A percentile compares a stretch with the other conserved stretches of the same genome.
Evolutionary conservation across 176 grass and related monocot species (phyloP).

Genomic region (Carex parvula): DNA sequence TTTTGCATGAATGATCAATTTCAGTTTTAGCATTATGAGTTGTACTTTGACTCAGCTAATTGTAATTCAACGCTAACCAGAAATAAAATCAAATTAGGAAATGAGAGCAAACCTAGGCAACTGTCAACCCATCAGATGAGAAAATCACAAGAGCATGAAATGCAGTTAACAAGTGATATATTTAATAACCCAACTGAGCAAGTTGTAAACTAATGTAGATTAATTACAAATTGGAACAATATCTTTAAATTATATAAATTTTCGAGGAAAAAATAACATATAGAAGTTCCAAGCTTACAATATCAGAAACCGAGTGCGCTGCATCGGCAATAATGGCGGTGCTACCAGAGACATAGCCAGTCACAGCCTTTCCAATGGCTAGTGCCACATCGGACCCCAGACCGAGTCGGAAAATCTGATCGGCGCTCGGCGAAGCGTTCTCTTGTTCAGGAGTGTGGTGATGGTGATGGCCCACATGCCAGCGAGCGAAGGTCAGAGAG

Average conservation of each 20-base stretch:
- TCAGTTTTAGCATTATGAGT: neutral
- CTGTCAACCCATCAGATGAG: neutral
- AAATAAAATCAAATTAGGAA: neutral
- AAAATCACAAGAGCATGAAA: neutral
- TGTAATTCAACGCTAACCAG: neutral
- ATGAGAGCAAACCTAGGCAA: neutral
- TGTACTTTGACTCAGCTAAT: neutral
- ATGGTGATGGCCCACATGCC: constrained; percentile 29
- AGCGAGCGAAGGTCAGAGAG: constrained; percentile 38
- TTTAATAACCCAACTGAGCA: neutral
- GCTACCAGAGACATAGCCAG: constrained; percentile 81
- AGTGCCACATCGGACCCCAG: constrained; percentile 57
- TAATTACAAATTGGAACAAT: neutral
- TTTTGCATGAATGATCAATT: neutral
- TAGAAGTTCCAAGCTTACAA: constrained; percentile 35
- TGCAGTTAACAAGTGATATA: neutral
- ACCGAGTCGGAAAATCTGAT: constrained; percentile 59
- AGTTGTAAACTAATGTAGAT: neutral
- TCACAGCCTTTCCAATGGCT: constrained; percentile 54
- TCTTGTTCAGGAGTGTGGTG: neutral
- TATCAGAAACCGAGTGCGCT: constrained; percentile 88
- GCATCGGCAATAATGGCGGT: constrained; percentile 86
- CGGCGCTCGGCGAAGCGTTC: constrained; percentile 2
- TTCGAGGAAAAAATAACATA: neutral
- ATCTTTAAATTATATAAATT: neutral